Evolutionary conservation across 371 early-diverging fungal genomes (phyloP).

Genomic region (Apophysomyces ossiformis): DNA sequence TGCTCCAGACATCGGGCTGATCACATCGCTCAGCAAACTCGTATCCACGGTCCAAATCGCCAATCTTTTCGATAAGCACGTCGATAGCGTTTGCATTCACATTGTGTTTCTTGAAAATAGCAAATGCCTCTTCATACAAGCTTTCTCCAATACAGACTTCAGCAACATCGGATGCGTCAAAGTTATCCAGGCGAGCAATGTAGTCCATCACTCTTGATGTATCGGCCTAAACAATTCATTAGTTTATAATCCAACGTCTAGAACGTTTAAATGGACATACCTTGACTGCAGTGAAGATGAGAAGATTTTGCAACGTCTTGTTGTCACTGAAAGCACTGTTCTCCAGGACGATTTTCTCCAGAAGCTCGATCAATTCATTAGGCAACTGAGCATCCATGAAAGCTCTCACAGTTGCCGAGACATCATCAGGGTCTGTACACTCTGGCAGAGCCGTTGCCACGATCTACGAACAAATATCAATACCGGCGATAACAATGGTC

Average conservation of each 20-base stretch:
- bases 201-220: constrained; percentile 92
- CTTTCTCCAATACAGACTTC: constrained; percentile 87
- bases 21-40: constrained; percentile 95
- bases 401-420: constrained; percentile 95
- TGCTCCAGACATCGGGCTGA: constrained; percentile 91
- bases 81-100: constrained; percentile 88
- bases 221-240: constrained; percentile 59
- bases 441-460: constrained; percentile 90
- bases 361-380: constrained; percentile 92
- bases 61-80: constrained; percentile 90
- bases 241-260: constrained; percentile 2
- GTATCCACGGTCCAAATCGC: constrained; percentile 91
- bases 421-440: constrained; percentile 95
- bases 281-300: constrained; percentile 96
- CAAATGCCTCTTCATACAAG: constrained; percentile 94
- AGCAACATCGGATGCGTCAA: constrained; percentile 95
- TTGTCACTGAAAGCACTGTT: constrained; percentile 92
- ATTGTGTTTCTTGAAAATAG: constrained; percentile 92
- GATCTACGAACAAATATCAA: constrained; percentile 31
- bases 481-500: too few species aligned
- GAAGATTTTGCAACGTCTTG: constrained; percentile 94
- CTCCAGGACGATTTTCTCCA: constrained; percentile 96
- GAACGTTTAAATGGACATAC: constrained; percentile 13
- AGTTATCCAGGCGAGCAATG: constrained; percentile 89
- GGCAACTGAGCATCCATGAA: constrained; percentile 97